Base-by-base conservation (phyloP, 192 early-diverging fungal species). In the Entomortierella parvispora region DNA sequence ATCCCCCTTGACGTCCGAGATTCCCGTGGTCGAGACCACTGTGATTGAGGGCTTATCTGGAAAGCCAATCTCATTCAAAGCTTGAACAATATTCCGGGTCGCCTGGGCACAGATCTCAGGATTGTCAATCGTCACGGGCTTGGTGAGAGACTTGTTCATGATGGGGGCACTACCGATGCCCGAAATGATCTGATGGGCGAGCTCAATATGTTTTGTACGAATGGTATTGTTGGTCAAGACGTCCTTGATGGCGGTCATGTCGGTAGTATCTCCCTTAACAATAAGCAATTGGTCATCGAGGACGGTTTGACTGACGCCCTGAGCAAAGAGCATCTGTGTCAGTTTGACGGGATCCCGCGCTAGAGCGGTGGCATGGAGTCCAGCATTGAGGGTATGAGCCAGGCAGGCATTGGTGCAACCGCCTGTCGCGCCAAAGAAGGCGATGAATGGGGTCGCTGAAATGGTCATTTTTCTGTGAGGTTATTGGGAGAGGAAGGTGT, bases 371-470 rank as follows among this genome's bases (percentile, higher is more conserved):
- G 71, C 71, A 29, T 65, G 40, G 29, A 66, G 26, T 28, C 71
- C 71, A 4, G 71, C 57, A 9, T 66, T 66, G 22, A 75, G 33
- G 34, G 71, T 62, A 34, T 75, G 71, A 28, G 42, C 58, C 34
- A 75, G 50, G 25, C 56, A 53, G 12, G 71, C 58, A n/a, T 75
- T 75, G 58, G 71, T 55, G 63, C 71, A 75, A 25, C 71, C 71
- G 7, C 71, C 71, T 0, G 71, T 75, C 26, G 71, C 71, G 20
- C 71, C 71, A 46, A 75, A 75, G 63, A 66, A 75, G 28, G 71
- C 71, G 29, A 75, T 42, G 49, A 75, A 75, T 32, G 58, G 26
- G n/a, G 7, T 12, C 12, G 37, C 5, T 9, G 37, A 40, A 12
- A 40, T 40, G 37, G 37, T 40, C 37, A 40, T 40, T 40, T 40